These are phyloP conservation scores for Pseudovirgaria hyperparasitica DNA, from an alignment of 2,329 filamentous ascomycete species.

Conservation along the genomic window DNA sequence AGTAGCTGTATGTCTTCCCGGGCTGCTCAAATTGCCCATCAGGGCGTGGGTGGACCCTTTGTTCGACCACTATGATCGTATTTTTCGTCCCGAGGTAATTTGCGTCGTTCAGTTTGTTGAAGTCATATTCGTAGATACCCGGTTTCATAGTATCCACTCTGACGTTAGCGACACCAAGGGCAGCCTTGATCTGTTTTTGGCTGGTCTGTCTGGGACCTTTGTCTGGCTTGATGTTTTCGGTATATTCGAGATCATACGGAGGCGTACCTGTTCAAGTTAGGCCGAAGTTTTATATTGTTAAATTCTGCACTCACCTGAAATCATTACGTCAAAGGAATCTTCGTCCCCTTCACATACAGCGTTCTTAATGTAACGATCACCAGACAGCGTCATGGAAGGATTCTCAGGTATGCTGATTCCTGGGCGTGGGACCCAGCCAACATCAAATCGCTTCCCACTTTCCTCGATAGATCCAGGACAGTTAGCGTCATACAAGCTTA, in stretches of 20 bases:
- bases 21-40: conserved; percentile 71
- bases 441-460: conserved; percentile 59
- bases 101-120: conserved; percentile 69
- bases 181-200: conserved; percentile 63
- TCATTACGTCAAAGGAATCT: conserved; percentile 69
- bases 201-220: conserved; percentile 50
- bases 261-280: conserved; percentile 47
- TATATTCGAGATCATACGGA: conserved; percentile 74
- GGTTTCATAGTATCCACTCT: conserved; percentile 76
- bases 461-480: conserved; percentile 74
- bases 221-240: conserved; percentile 58
- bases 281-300: too few species aligned
- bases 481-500: conserved; percentile 62
- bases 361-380: conserved; percentile 53
- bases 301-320: conserved; percentile 48
- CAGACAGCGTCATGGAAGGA: conserved; percentile 42
- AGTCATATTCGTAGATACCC: conserved; percentile 76
- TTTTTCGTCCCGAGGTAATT: too few species aligned
- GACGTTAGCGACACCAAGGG: conserved; percentile 62
- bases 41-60: conserved; percentile 75
- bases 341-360: conserved; percentile 92
- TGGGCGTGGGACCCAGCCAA: conserved; percentile 78
- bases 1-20: conserved; percentile 91
- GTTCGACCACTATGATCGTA: conserved; percentile 63
- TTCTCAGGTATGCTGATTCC: conserved; percentile 52